A percentile compares a stretch with the other conserved stretches of the same genome.
Evolutionary conservation across 192 early-diverging fungal genomes (phyloP).

Genomic region (Gigaspora rosea): DNA sequence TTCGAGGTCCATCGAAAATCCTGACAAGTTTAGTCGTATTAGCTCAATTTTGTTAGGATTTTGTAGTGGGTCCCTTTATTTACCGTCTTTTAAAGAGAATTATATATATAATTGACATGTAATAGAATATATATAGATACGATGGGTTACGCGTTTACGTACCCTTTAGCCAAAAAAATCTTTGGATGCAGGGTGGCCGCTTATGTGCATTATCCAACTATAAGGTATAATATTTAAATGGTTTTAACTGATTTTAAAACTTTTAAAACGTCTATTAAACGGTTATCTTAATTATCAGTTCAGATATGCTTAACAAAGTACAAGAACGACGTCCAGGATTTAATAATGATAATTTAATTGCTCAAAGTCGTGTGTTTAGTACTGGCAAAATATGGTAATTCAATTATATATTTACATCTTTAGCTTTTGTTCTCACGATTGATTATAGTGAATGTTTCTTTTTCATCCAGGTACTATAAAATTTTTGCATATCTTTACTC

Average conservation of each 20-base stretch:
- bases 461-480: slow-evolving; percentile 70
- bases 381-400: slow-evolving; percentile 60
- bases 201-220: slow-evolving; percentile 96
- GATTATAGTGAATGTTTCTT: neutral
- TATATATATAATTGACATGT: no score
- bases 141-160: slow-evolving; percentile 94
- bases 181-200: slow-evolving; percentile 65
- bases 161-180: slow-evolving; percentile 72
- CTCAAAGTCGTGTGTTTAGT: slow-evolving; percentile 59
- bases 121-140: slow-evolving; percentile 62
- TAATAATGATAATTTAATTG: slow-evolving; percentile 66
- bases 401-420: neutral
- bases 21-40: no score
- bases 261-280: no score
- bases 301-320: slow-evolving; percentile 85
- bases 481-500: slow-evolving; percentile 80
- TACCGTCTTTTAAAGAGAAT: no score
- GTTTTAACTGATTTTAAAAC: no score
- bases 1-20: no score
- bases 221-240: slow-evolving; percentile 62
- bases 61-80: no score
- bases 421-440: neutral
- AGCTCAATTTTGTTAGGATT: no score
- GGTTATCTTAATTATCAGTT: slow-evolving; percentile 45
- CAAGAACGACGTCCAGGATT: slow-evolving; percentile 57